Percentiles rank a stretch among this genome's conserved stretches.
Conservation (phyloP, 768 basidiomycete species). For the Suillus americanus region DNA sequence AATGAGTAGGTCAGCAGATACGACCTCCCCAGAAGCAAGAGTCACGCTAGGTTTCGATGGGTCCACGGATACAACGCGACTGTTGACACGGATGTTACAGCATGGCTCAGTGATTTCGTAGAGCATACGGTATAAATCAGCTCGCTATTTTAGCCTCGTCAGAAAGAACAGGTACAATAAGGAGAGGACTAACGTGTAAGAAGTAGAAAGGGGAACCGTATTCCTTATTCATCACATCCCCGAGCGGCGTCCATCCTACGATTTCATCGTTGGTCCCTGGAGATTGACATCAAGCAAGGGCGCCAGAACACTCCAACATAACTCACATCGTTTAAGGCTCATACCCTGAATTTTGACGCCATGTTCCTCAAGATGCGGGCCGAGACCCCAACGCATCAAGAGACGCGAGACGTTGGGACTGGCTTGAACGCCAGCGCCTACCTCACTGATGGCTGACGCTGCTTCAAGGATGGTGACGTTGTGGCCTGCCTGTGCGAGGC, state of each 20-base stretch:
- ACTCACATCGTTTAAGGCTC: slow-evolving; percentile 43
- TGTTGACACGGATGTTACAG: slow-evolving; percentile 36
- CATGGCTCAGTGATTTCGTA: slow-evolving; percentile 36
- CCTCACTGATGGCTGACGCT: slow-evolving; percentile 40
- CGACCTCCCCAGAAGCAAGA: slow-evolving; percentile 42
- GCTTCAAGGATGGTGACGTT: slow-evolving; percentile 48
- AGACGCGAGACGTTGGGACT: slow-evolving; percentile 42
- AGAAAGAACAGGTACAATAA: background rate
- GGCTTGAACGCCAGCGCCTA: slow-evolving; percentile 55
- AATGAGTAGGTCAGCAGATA: slow-evolving; percentile 47
- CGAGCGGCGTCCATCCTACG: slow-evolving; percentile 38
- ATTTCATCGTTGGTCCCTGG: slow-evolving; percentile 35
- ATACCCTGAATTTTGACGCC: slow-evolving; percentile 40
- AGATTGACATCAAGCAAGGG: background rate
- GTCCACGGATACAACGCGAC: slow-evolving; percentile 37
- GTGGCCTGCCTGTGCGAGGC: slow-evolving; percentile 48
- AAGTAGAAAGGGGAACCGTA: slow-evolving; percentile 36
- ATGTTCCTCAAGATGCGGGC: slow-evolving; percentile 36
- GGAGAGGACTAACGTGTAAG: slow-evolving; percentile 31
- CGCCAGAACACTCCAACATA: too few species aligned
- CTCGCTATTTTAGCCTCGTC: slow-evolving; percentile 30
- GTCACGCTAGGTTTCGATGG: slow-evolving; percentile 34
- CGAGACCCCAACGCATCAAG: slow-evolving; percentile 52
- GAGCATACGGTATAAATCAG: slow-evolving; percentile 46
- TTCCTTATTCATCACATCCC: slow-evolving; percentile 28